Conservation (phyloP, 1,284 basidiomycete genomes). For the Erythrobasidium hasegawianum region DNA sequence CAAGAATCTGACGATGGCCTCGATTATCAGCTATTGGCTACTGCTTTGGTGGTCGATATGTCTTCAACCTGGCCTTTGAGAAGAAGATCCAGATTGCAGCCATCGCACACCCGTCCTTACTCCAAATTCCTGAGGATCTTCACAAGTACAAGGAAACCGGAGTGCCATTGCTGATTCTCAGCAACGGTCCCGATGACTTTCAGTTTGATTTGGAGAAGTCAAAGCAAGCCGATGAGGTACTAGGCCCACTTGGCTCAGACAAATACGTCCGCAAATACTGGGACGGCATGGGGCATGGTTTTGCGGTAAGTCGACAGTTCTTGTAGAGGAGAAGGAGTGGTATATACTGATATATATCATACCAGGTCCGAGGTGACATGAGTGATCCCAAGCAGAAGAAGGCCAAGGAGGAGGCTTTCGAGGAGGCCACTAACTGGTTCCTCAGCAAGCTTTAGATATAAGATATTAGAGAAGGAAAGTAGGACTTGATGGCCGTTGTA, state of each 20-base stretch:
- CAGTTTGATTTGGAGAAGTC: slow-evolving; percentile 28
- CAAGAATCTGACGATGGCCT: too few relatives aligned
- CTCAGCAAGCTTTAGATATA: slow-evolving; percentile 17
- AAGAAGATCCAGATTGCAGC: slow-evolving; percentile 57
- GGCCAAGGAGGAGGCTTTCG: slow-evolving; percentile 29
- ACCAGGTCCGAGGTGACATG: slow-evolving; percentile 26
- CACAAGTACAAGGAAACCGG: slow-evolving; percentile 49
- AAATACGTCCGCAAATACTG: slow-evolving; percentile 31
- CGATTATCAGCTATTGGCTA: slow-evolving; percentile 57
- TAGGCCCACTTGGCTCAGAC: slow-evolving; percentile 16
- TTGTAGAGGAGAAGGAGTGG: neutral
- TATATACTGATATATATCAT: neutral
- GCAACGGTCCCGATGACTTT: slow-evolving; percentile 14
- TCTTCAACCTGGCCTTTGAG: slow-evolving; percentile 67
- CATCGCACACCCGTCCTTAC: slow-evolving; percentile 63
- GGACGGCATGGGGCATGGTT: slow-evolving; percentile 24
- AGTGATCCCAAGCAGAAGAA: slow-evolving; percentile 26
- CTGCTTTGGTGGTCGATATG: slow-evolving; percentile 65
- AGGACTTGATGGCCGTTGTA: too few relatives aligned
- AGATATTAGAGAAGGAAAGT: too few relatives aligned
- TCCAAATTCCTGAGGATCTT: slow-evolving; percentile 58
- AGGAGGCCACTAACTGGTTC: slow-evolving; percentile 23
- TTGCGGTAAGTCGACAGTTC: slow-evolving; percentile 1
- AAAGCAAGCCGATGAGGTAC: slow-evolving; percentile 22
- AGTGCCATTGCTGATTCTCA: slow-evolving; percentile 18